These are phyloP conservation scores for Acrocalymma vagum DNA, from an alignment of 2,329 filamentous ascomycete genomes.

Conservation along the genomic window DNA sequence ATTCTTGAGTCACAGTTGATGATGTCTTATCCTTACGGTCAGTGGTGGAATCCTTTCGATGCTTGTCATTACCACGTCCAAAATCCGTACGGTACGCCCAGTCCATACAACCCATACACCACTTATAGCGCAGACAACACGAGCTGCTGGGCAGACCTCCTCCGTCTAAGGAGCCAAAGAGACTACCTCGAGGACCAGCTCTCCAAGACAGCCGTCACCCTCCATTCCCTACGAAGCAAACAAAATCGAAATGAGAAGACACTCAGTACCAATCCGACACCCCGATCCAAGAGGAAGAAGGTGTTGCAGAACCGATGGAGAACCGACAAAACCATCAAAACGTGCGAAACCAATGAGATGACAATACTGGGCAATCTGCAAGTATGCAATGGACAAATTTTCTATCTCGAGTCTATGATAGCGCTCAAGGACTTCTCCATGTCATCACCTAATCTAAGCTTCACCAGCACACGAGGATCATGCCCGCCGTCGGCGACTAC, in stretches of 20 bases:
- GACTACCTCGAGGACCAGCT: slow-evolving; percentile 34
- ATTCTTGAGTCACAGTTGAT: no score
- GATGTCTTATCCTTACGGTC: no score
- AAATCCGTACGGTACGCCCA: no score
- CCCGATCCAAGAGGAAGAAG: slow-evolving; percentile 40
- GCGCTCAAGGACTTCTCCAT: slow-evolving; percentile 14
- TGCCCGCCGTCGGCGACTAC: slow-evolving; percentile 26
- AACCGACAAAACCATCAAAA: slow-evolving; percentile 40
- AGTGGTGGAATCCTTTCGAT: no score
- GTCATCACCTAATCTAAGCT: slow-evolving; percentile 18
- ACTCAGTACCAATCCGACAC: slow-evolving; percentile 20
- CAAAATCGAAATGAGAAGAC: slow-evolving; percentile 33
- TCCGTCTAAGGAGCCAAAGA: slow-evolving; percentile 30
- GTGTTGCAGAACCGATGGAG: slow-evolving; percentile 35
- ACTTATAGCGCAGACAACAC: no score
- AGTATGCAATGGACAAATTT: slow-evolving; percentile 41
- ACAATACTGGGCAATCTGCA: slow-evolving; percentile 40
- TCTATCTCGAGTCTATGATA: slow-evolving; percentile 29
- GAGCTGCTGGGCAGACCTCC: no score
- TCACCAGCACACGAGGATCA: slow-evolving; percentile 20
- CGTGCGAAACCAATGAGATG: slow-evolving; percentile 39
- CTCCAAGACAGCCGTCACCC: slow-evolving; percentile 40
- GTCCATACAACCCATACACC: no score
- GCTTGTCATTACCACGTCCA: no score
- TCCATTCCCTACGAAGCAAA: slow-evolving; percentile 42